Evolutionary conservation across 768 basidiomycete species (phyloP), one percentile per base, ranked within the genome.

Genomic region (Astraeus odoratus): DNA sequence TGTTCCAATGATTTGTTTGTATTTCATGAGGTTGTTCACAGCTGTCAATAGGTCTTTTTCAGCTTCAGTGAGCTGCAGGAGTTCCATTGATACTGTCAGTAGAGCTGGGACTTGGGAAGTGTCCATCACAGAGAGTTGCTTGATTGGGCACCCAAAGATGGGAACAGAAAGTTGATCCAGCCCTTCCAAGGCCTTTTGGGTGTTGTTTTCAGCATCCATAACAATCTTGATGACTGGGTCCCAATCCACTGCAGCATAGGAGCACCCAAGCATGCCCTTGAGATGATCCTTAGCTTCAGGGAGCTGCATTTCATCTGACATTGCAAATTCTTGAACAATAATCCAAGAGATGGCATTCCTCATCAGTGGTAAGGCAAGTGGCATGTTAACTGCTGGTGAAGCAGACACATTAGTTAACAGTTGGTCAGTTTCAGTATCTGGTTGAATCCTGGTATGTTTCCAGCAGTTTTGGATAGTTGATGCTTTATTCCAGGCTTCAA

Each of bases 161-260:
- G 3, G 22, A 19, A 33, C 10, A 15, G 43, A 35, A 22, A 44
- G 20, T 44, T 19, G n/a, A 35, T 44, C 15, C 4, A 42, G 41
- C 1, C 41, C 43, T 8, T 0, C 7, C 8, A 34, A 27, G 1
- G 43, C 43, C 19, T 44, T 22, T 24, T 43, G 33, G 22, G 22
- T 18, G 37, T 51, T 42, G 35, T 31, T 15, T 41, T 53, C 52
- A 31, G 52, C 52, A 39, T 39, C 31, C 51, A 49, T 54, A 16
- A 50, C 45, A 40, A 44, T 52, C 13, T 43, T 47, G 8, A 53
- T 41, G 5, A 47, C 52, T 5, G 48, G 51, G 22, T 39, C 22
- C 54, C 51, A 57, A 24, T 55, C 49, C 13, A 25, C 9, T 19
- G 50, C 49, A 23, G 25, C 20, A 22, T 55, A 57, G 2, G 24